A percentile compares a stretch with the other conserved stretches of the same genome.
Conservation (phyloP, 768 basidiomycete species). For the Suillus cothurnatus region DNA sequence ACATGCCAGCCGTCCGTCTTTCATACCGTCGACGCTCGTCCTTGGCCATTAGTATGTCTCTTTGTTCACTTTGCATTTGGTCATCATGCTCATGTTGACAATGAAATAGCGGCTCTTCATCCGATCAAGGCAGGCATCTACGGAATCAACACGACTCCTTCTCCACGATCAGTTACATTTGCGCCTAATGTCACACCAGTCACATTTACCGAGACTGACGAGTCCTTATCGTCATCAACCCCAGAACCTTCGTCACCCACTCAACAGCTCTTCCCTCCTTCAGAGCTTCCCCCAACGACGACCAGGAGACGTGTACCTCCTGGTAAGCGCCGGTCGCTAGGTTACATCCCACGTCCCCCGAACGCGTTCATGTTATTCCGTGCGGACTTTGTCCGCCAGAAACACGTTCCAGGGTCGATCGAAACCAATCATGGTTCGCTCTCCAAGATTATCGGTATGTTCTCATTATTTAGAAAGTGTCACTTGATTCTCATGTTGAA, state of each 20-base stretch:
- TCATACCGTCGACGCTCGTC: constrained; percentile 46
- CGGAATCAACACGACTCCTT: constrained; percentile 40
- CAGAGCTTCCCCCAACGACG: constrained; percentile 40
- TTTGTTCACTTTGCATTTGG: background rate
- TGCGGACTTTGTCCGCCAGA: constrained; percentile 40
- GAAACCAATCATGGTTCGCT: constrained; percentile 52
- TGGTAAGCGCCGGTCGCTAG: constrained; percentile 63
- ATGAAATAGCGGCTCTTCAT: constrained; percentile 27
- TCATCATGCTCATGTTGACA: background rate
- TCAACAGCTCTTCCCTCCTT: constrained; percentile 56
- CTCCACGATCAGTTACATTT: constrained; percentile 58
- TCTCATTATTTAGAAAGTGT: background rate
- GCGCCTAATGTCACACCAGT: constrained; percentile 63
- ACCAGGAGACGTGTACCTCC: constrained; percentile 55
- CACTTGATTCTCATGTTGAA: background rate
- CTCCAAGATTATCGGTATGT: constrained; percentile 48
- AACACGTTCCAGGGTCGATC: constrained; percentile 53
- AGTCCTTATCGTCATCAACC: constrained; percentile 20
- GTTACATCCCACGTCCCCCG: constrained; percentile 32
- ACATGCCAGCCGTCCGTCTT: constrained; percentile 39
- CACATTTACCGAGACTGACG: constrained; percentile 45
- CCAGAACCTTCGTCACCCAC: constrained; percentile 36
- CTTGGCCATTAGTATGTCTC: constrained; percentile 34
- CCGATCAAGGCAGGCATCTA: constrained; percentile 58
- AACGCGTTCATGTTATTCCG: constrained; percentile 42